phyloP scores from a whole-genome alignment of 2,329 filamentous ascomycete species.

The Ophiostoma tasmaniense region DNA sequence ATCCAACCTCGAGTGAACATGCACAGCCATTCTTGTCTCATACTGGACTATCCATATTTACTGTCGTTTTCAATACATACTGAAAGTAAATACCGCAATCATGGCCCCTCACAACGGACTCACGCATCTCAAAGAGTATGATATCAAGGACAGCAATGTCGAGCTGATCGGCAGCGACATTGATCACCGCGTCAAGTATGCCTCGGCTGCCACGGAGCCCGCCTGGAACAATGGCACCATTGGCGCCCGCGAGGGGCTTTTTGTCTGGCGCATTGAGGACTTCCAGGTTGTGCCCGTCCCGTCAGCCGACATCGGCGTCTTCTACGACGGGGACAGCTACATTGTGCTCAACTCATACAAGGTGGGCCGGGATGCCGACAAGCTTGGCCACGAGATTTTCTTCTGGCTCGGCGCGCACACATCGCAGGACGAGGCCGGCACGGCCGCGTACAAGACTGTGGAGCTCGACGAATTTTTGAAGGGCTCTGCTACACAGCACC shows the following conservation, averaged over 20 bases:
- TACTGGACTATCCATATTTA: neutral
- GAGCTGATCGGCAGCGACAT: slow-evolving; percentile 55
- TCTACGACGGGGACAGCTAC: slow-evolving; percentile 61
- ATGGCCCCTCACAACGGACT: slow-evolving; percentile 57
- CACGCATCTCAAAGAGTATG: slow-evolving; percentile 54
- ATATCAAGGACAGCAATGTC: slow-evolving; percentile 61
- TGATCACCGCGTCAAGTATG: slow-evolving; percentile 60
- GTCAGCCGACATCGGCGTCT: slow-evolving; percentile 46
- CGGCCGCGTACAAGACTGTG: slow-evolving; percentile 62
- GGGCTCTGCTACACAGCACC: slow-evolving; percentile 54
- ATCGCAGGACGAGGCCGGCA: slow-evolving; percentile 59
- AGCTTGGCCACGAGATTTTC: slow-evolving; percentile 56
- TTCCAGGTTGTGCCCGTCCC: slow-evolving; percentile 58
- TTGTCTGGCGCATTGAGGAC: slow-evolving; percentile 59
- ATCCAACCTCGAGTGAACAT: neutral
- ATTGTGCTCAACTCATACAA: slow-evolving; percentile 52
- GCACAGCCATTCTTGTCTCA: neutral
- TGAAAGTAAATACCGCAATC: neutral
- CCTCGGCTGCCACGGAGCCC: slow-evolving; percentile 55
- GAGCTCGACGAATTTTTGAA: slow-evolving; percentile 60
- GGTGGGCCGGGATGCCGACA: slow-evolving; percentile 8
- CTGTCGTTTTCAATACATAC: neutral
- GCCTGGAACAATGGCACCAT: slow-evolving; percentile 56
- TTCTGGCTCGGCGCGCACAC: slow-evolving; percentile 62
- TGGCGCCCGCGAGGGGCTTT: slow-evolving; percentile 45